Percentiles rank a stretch among this genome's conserved stretches.
phyloP scores from a whole-genome alignment of 2,329 filamentous ascomycete species.

The Pseudocercospora cruenta region DNA sequence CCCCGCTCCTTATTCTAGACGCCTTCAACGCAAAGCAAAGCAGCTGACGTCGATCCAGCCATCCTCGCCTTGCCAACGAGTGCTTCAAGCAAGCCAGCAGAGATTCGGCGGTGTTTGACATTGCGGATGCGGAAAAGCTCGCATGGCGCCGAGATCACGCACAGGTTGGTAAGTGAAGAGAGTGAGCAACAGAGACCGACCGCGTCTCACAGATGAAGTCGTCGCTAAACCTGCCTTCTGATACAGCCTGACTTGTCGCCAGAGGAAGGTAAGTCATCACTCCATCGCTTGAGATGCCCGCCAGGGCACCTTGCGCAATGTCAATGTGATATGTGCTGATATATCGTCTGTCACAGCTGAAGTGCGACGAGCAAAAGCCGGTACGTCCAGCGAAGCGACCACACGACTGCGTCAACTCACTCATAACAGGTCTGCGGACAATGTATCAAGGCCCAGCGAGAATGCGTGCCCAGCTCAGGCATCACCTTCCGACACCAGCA shows the following conservation, averaged over 20 bases:
- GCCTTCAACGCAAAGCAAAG: not conserved
- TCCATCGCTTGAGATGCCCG: not conserved
- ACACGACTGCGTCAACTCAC: constrained; percentile 54
- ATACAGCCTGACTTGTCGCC: constrained; percentile 38
- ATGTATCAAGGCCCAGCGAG: constrained; percentile 62
- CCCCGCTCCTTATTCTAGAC: not conserved
- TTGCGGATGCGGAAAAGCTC: not conserved
- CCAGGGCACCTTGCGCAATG: not conserved
- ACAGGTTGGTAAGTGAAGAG: constrained; percentile 38
- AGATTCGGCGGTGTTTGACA: not conserved
- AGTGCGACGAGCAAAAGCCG: not conserved
- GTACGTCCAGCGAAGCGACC: not conserved
- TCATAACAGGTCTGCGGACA: constrained; percentile 65
- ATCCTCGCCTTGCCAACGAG: not conserved
- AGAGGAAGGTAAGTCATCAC: constrained; percentile 35
- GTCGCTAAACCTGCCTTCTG: constrained; percentile 16
- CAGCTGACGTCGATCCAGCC: not conserved
- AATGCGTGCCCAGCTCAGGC: constrained; percentile 64
- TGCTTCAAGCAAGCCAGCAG: not conserved
- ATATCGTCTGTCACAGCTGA: not conserved
- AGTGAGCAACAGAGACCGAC: not conserved
- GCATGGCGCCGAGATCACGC: constrained; percentile 38
- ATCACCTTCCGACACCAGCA: constrained; percentile 71
- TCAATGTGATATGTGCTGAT: not conserved
- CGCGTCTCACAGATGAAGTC: not conserved